Conservation (phyloP, 2,329 filamentous ascomycete genomes). For the Aspergillus ochraceus region DNA sequence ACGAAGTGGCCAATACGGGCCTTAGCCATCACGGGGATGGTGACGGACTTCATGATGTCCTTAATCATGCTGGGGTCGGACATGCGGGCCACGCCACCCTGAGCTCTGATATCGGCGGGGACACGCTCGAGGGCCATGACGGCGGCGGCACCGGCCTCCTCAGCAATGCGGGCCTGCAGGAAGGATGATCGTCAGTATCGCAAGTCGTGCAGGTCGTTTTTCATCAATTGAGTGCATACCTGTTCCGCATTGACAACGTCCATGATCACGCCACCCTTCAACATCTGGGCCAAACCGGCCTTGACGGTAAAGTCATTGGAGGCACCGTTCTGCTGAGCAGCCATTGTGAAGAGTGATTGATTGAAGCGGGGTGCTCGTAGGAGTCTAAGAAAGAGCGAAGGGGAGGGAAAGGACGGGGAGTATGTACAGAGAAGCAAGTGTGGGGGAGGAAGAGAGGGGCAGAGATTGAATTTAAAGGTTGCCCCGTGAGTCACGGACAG, state of each 20-base stretch:
- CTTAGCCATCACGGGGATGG: slow-evolving; percentile 99
- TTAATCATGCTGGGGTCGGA: slow-evolving; percentile 92
- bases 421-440: slow-evolving; percentile 4
- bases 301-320: slow-evolving; percentile 79
- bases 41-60: slow-evolving; percentile 91
- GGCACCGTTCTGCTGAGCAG: slow-evolving; percentile 33
- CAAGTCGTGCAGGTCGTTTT: background rate
- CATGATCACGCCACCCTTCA: slow-evolving; percentile 99
- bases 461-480: slow-evolving; percentile 10
- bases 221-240: slow-evolving; percentile 40
- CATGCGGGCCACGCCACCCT: slow-evolving; percentile 96
- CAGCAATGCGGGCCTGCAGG: slow-evolving; percentile 81
- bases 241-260: slow-evolving; percentile 92
- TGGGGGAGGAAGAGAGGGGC: slow-evolving; percentile 3
- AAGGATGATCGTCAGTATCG: background rate
- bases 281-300: slow-evolving; percentile 92
- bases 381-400: too few relatives aligned
- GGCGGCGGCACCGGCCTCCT: slow-evolving; percentile 91
- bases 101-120: slow-evolving; percentile 87
- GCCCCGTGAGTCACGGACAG: slow-evolving; percentile 8
- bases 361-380: background rate
- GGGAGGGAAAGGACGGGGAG: background rate
- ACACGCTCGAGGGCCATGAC: slow-evolving; percentile 99
- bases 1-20: slow-evolving; percentile 97
- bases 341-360: slow-evolving; percentile 30